A percentile compares a stretch with the other conserved stretches of the same genome.
phyloP scores from a whole-genome alignment of 805 yeast species.

The Saccharomyces mikatae region DNA sequence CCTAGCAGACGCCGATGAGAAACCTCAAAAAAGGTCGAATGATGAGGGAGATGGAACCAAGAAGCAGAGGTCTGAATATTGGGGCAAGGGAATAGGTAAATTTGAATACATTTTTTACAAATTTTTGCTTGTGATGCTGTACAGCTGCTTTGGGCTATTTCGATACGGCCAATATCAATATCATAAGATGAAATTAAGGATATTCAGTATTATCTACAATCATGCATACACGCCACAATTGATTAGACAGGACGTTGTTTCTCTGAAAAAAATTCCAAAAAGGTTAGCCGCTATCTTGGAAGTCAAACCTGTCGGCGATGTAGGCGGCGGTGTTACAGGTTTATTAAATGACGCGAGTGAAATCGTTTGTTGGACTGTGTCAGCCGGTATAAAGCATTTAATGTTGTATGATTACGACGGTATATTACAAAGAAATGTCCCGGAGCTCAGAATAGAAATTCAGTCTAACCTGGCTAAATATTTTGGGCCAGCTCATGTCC shows the following conservation, averaged over 20 bases:
- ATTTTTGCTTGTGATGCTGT: conserved; percentile 42
- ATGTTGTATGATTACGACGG: conserved; percentile 79
- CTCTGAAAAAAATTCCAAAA: conserved; percentile 68
- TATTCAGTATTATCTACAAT: conserved; percentile 57
- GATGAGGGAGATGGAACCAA: neutral
- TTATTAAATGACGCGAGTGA: conserved; percentile 71
- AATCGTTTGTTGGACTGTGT: conserved; percentile 76
- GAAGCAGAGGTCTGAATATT: conserved; percentile 1
- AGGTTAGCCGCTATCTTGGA: conserved; percentile 69
- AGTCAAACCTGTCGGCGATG: conserved; percentile 67
- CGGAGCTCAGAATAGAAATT: conserved; percentile 50
- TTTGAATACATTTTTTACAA: conserved; percentile 35
- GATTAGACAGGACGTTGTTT: conserved; percentile 73
- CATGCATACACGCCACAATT: conserved; percentile 73
- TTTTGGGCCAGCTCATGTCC: conserved; percentile 64
- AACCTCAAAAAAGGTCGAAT: neutral
- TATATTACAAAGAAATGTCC: conserved; percentile 44
- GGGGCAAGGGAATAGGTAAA: conserved; percentile 13
- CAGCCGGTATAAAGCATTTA: conserved; percentile 71
- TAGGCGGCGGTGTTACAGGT: conserved; percentile 84
- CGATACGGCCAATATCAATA: conserved; percentile 45
- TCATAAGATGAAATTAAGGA: conserved; percentile 47
- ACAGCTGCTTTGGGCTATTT: conserved; percentile 47
- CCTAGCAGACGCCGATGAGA: conserved; percentile 6
- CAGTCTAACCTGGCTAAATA: conserved; percentile 54